Percentiles rank a stretch among this genome's conserved stretches.
These are phyloP conservation scores for Torulaspora gathmanii DNA, from an alignment of 805 yeast species.

Conservation along the genomic window DNA sequence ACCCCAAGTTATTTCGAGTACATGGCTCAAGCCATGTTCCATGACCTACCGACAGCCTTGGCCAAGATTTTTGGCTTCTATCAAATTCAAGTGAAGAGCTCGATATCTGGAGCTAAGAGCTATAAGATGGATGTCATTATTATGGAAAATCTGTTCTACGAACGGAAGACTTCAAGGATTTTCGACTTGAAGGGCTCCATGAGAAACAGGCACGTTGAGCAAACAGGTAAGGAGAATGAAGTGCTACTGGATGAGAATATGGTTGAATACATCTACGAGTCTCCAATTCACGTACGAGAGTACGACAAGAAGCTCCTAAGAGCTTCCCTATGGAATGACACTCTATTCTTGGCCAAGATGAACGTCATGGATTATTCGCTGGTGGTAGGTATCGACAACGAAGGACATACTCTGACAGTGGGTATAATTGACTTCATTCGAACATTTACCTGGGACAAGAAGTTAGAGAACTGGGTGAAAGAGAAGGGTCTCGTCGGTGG, in stretches of 20 bases:
- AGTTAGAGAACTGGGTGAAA: slow-evolving; percentile 97
- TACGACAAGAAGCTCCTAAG: slow-evolving; percentile 80
- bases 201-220: slow-evolving; percentile 95
- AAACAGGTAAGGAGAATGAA: slow-evolving; percentile 92
- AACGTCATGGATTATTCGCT: slow-evolving; percentile 98
- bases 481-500: slow-evolving; percentile 81
- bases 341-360: slow-evolving; percentile 89
- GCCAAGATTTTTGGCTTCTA: slow-evolving; percentile 95
- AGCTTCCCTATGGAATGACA: slow-evolving; percentile 92
- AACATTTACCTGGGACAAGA: slow-evolving; percentile 98
- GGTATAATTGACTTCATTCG: slow-evolving; percentile 93
- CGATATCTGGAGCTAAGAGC: slow-evolving; percentile 60
- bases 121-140: slow-evolving; percentile 86
- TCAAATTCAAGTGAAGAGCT: slow-evolving; percentile 83
- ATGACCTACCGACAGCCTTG: slow-evolving; percentile 88
- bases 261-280: slow-evolving; percentile 96
- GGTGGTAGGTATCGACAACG: slow-evolving; percentile 82
- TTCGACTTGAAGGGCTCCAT: slow-evolving; percentile 97
- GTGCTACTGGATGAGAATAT: slow-evolving; percentile 93
- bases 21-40: slow-evolving; percentile 91
- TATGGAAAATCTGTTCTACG: slow-evolving; percentile 92
- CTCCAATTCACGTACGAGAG: slow-evolving; percentile 90
- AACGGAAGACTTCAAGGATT: slow-evolving; percentile 72
- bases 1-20: slow-evolving; percentile 97
- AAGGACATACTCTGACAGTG: slow-evolving; percentile 67